phyloP scores from a whole-genome alignment of 352 stramenopile species.

The Thalassiosira livingstoniorum region DNA sequence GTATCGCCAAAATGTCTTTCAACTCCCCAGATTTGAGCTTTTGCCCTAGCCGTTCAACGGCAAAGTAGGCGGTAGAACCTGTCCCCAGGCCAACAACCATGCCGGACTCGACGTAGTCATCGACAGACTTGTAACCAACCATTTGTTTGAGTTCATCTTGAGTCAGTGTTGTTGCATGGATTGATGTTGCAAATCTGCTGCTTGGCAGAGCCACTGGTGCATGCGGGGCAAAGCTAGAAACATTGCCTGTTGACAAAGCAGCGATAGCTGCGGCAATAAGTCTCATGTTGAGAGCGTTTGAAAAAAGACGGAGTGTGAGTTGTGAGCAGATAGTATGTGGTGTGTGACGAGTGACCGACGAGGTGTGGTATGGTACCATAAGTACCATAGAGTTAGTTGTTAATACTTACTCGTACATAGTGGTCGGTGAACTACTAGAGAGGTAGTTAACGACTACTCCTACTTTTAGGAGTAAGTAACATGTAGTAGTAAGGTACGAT shows the following conservation, averaged over 20 bases:
- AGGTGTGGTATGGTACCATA: too few species aligned
- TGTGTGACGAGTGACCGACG: too few species aligned
- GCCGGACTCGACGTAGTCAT: slow-evolving; percentile 89
- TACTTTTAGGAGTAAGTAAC: too few species aligned
- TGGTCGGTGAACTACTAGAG: too few species aligned
- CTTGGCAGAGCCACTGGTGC: background rate
- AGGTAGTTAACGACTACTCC: too few species aligned
- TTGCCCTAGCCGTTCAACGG: slow-evolving; percentile 95
- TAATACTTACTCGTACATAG: too few species aligned
- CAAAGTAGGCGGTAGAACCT: slow-evolving; percentile 98
- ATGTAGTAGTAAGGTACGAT: too few species aligned
- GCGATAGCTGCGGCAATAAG: slow-evolving; percentile 39
- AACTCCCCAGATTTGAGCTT: slow-evolving; percentile 91
- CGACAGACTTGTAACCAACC: slow-evolving; percentile 86
- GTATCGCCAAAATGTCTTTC: slow-evolving; percentile 95
- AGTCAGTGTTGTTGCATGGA: slow-evolving; percentile 44
- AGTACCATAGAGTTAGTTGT: too few species aligned
- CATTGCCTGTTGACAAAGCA: slow-evolving; percentile 34
- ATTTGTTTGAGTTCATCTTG: slow-evolving; percentile 87
- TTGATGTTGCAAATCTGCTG: slow-evolving; percentile 19
- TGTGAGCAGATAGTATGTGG: too few species aligned
- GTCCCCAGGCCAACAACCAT: slow-evolving; percentile 98
- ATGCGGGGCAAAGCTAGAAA: slow-evolving; percentile 46
- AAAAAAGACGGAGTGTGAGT: too few species aligned
- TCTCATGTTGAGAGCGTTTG: slow-evolving; percentile 41